Conservation (phyloP, 805 yeast species). For the Cyberlindnera mrakii region DNA sequence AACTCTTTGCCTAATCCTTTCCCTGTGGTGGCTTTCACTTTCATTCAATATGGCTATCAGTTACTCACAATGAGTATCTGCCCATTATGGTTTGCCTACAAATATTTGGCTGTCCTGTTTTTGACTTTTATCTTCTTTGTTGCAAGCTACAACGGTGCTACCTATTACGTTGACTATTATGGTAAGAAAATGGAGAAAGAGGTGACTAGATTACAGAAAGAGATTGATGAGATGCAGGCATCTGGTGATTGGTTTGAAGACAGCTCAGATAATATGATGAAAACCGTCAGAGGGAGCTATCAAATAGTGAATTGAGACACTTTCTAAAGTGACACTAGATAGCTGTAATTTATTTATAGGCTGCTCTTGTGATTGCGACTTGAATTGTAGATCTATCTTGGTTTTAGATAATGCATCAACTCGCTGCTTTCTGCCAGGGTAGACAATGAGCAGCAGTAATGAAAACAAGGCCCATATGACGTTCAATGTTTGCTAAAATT, state of each 20-base stretch:
- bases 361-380: too few species aligned
- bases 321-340: background rate
- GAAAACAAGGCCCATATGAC: too few species aligned
- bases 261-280: conserved; percentile 7
- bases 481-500: too few species aligned
- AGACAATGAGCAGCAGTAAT: too few species aligned
- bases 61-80: conserved; percentile 80
- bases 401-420: too few species aligned
- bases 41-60: conserved; percentile 85
- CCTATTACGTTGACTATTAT: conserved; percentile 86
- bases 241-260: conserved; percentile 13
- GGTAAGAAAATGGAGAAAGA: conserved; percentile 89
- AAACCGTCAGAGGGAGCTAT: background rate
- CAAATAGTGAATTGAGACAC: background rate
- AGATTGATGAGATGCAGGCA: conserved; percentile 57
- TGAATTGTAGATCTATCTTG: too few species aligned
- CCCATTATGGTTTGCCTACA: conserved; percentile 79
- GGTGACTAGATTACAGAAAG: conserved; percentile 61
- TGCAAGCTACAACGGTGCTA: conserved; percentile 92
- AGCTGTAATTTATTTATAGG: too few species aligned
- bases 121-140: conserved; percentile 65
- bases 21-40: conserved; percentile 82
- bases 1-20: conserved; percentile 76
- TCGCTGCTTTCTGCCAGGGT: too few species aligned
- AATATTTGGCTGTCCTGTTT: conserved; percentile 60